Evolutionary conservation across 2,329 filamentous ascomycete species (phyloP), one percentile per base, ranked within the genome.

Genomic region (Scolecobasidium constrictum): DNA sequence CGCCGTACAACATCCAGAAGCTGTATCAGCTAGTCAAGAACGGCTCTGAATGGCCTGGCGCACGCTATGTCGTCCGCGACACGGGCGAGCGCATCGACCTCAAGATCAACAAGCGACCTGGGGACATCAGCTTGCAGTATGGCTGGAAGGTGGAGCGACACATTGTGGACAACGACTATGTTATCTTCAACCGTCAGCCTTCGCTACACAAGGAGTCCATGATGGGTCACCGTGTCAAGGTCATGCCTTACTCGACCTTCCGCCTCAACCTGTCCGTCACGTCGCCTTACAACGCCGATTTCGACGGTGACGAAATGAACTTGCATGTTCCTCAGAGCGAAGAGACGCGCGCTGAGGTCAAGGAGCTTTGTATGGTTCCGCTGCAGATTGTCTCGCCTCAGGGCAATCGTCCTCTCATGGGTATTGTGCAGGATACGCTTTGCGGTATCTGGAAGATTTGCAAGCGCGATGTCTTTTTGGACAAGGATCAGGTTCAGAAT

Each of bases 271-370:
- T 98, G 52, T 98, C 92, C 0, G 92, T 98, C 57, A 98, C 93
- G 1, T 94, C 88, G 20, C 92, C 92, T 0, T 99, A 99, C 72
- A 99, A 99, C 68, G 92, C 92, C 54, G 92, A 98, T 84, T 98
- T 98, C 67, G 92, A 98, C 58, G 92, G 92, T 67, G 92, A 98
- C 62, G 92, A 99, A 66, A 99, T 99, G 92, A 99, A 99, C 60
- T 78, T 99, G 67, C 92, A 99, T 75, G 93, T 98, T 41, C 93
- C 92, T 3, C 92, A 99, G 58, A 92, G 85, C 28, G 88, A 98
- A 58, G 93, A 99, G 64, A 93, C 93, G 23, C 83, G 92, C 47
- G 87, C 93, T 36, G 92, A 99, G 63, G 78, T 98, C 53, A 86
- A 80, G 62, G 83, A 96, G 59, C 76, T 99, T 12, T 96, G 90